Evolutionary conservation across 163 green algal species (phyloP).

Genomic region (Chlorella variabilis): DNA sequence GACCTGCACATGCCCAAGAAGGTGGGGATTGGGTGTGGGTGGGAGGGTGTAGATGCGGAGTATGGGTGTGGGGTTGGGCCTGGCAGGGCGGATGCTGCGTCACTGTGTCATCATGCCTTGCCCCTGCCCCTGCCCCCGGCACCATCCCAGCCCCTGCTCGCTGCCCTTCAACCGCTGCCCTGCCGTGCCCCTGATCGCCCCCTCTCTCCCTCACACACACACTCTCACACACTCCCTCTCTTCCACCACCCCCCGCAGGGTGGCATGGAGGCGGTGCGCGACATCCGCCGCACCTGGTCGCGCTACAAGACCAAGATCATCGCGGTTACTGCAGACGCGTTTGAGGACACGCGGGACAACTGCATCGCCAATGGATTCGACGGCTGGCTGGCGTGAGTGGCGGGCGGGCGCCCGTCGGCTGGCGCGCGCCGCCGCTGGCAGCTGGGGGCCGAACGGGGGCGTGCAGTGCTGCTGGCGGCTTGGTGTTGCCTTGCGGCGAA

Average conservation of each 20-base stretch:
- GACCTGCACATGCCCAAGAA: constrained; percentile 87
- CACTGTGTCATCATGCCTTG: too few relatives aligned
- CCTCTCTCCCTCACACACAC: not conserved
- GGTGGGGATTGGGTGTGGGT: constrained; percentile 38
- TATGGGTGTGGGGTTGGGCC: too few relatives aligned
- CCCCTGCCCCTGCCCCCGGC: too few relatives aligned
- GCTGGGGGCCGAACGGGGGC: too few relatives aligned
- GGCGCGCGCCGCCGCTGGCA: constrained; percentile 17
- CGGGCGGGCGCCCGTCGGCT: not conserved
- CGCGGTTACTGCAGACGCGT: constrained; percentile 83
- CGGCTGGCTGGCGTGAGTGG: constrained; percentile 63
- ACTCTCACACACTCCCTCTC: not conserved
- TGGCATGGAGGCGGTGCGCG: constrained; percentile 73
- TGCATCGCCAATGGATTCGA: constrained; percentile 79
- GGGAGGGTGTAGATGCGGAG: not conserved
- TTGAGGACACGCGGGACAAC: constrained; percentile 79
- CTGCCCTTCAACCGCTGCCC: too few relatives aligned
- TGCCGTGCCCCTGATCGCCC: not conserved
- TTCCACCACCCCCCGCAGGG: constrained; percentile 38
- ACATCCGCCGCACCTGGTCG: constrained; percentile 63
- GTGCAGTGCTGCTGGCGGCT: too few relatives aligned
- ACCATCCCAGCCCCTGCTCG: too few relatives aligned
- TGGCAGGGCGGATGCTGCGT: too few relatives aligned
- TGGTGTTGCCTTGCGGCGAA: too few relatives aligned
- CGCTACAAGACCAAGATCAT: constrained; percentile 60